Percentiles rank a stretch among this genome's conserved stretches.
Evolutionary conservation across 2,329 filamentous ascomycete genomes (phyloP).

Genomic region (Shiraia bambusicola): DNA sequence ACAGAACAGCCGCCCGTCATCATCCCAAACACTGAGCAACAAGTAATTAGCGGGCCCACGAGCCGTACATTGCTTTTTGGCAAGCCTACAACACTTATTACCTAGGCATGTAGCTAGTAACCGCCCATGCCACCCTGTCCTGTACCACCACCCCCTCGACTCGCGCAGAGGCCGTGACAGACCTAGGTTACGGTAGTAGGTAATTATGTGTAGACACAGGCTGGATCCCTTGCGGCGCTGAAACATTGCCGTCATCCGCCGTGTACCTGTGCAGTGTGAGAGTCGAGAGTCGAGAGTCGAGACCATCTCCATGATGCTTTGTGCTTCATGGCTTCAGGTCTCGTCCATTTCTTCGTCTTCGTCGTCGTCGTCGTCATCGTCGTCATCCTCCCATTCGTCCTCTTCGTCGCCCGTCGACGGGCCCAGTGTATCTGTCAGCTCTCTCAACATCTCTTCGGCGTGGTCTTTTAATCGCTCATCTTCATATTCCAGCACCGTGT

Average conservation of each 20-base stretch:
- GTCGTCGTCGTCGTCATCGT: constrained; percentile 41
- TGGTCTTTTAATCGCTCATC: constrained; percentile 77
- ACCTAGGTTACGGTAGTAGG: too few species aligned
- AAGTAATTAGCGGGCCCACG: neutral
- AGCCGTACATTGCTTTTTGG: too few species aligned
- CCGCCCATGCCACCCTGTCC: too few species aligned
- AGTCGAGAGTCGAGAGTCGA: too few species aligned
- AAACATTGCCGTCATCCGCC: too few species aligned
- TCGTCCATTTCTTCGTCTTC: constrained; percentile 42
- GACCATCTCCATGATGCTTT: neutral
- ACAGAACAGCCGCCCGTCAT: too few species aligned
- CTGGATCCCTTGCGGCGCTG: too few species aligned
- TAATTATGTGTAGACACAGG: too few species aligned
- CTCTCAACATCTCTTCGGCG: constrained; percentile 67
- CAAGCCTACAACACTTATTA: too few species aligned
- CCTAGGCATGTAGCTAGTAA: too few species aligned
- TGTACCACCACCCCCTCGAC: neutral
- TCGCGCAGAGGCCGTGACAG: neutral
- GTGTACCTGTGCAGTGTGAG: too few species aligned
- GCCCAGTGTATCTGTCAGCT: constrained; percentile 48
- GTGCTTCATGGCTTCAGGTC: constrained; percentile 28
- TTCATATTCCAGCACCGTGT: constrained; percentile 76
- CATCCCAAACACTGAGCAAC: too few species aligned
- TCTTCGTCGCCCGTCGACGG: constrained; percentile 46
- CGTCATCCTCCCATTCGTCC: constrained; percentile 44